Evolutionary conservation across 2,329 filamentous ascomycete genomes (phyloP).

Genomic region (Hypoxylon rubiginosum): DNA sequence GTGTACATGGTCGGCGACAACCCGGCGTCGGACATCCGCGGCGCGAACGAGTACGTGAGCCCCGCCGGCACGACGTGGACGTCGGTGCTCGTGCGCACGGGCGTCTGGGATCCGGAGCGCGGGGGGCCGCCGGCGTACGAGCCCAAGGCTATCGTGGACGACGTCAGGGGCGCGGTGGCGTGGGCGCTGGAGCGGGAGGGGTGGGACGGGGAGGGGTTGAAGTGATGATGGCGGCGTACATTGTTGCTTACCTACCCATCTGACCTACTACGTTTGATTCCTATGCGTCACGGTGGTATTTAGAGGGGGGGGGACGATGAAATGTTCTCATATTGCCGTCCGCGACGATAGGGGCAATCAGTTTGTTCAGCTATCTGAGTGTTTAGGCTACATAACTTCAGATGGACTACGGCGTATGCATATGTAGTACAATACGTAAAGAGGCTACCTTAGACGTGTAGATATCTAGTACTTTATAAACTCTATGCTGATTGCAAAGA

Average conservation of each 20-base stretch:
- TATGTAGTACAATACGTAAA: not conserved
- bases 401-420: not conserved
- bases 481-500: not conserved
- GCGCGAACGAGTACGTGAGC: conserved; percentile 82
- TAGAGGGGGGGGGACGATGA: too few species aligned
- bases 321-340: not conserved
- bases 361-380: not conserved
- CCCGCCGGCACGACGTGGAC: conserved; percentile 79
- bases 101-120: conserved; percentile 72
- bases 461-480: not conserved
- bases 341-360: not conserved
- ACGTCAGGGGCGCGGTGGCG: conserved; percentile 81
- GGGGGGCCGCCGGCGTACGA: conserved; percentile 66
- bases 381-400: too few species aligned
- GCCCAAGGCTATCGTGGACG: conserved; percentile 76
- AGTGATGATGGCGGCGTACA: too few species aligned
- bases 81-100: conserved; percentile 82
- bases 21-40: conserved; percentile 89
- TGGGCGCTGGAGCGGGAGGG: conserved; percentile 77
- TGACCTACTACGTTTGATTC: not conserved
- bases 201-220: conserved; percentile 42
- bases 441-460: not conserved
- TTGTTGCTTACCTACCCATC: too few species aligned
- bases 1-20: conserved; percentile 98
- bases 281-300: not conserved